These are phyloP conservation scores for Cicer pinnatifidum DNA, from an alignment of 306 rosid species.

Conservation along the genomic window DNA sequence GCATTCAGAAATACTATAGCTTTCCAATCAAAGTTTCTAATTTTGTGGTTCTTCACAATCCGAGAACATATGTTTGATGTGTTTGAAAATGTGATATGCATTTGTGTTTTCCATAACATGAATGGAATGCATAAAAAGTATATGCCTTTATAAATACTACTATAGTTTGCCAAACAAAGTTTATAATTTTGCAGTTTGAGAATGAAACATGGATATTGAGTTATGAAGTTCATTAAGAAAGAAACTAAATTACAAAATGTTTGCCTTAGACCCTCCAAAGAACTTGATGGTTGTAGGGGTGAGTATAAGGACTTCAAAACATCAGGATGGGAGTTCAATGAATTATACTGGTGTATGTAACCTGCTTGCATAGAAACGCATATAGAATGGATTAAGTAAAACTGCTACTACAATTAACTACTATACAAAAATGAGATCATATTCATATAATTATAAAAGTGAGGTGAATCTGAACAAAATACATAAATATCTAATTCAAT, in stretches of 20 bases:
- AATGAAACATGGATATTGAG: conserved; percentile 26
- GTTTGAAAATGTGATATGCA: conserved; percentile 34
- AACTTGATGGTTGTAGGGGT: conserved; percentile 94
- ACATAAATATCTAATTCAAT: conserved; percentile 3
- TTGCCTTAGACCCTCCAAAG: conserved; percentile 97
- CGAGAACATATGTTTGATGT: conserved; percentile 27
- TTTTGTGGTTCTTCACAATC: conserved; percentile 6
- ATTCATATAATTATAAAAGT: conserved; percentile 17
- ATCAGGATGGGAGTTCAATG: conserved; percentile 94
- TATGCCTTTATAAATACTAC: conserved; percentile 34
- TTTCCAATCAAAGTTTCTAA: conserved; percentile 16
- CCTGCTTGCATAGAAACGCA: conserved; percentile 58
- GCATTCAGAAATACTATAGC: conserved; percentile 37
- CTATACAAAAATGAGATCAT: neutral
- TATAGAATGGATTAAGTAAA: conserved; percentile 36
- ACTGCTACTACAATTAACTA: neutral
- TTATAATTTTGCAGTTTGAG: conserved; percentile 23
- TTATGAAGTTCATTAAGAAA: conserved; percentile 40
- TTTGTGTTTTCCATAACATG: conserved; percentile 11
- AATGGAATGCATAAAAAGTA: conserved; percentile 15
- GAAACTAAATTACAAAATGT: conserved; percentile 40
- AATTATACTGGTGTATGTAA: conserved; percentile 89
- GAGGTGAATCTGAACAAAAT: conserved; percentile 32
- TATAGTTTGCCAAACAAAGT: conserved; percentile 7
- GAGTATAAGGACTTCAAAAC: conserved; percentile 93